Evolutionary conservation across 345 rosid species (phyloP).

Genomic region (Camelina sativa): DNA sequence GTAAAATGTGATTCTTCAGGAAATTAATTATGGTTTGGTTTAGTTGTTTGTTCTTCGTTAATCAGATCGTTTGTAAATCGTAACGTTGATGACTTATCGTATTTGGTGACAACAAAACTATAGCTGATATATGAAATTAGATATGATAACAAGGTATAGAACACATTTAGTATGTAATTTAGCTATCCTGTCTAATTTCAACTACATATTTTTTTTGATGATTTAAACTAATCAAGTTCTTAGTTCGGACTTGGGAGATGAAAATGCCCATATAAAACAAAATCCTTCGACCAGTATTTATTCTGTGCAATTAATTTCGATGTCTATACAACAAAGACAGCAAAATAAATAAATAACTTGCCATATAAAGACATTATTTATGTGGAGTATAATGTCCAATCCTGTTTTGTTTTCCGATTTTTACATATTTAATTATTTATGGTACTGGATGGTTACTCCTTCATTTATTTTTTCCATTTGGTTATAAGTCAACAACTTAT

Average conservation of each 20-base stretch:
- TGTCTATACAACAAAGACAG: not conserved
- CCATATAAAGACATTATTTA: constrained; percentile 23
- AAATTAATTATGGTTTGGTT: not conserved
- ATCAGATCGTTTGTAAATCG: too few relatives aligned
- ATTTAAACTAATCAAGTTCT: not conserved
- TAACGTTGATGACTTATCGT: too few relatives aligned
- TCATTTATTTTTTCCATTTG: constrained; percentile 16
- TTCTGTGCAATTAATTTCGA: not conserved
- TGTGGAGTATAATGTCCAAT: constrained; percentile 27
- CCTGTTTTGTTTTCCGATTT: constrained; percentile 16
- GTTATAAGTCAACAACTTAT: constrained; percentile 29
- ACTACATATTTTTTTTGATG: not conserved
- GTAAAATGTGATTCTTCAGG: not conserved
- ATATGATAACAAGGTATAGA: too few relatives aligned
- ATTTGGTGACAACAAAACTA: too few relatives aligned
- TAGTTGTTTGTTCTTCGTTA: not conserved
- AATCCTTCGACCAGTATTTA: not conserved
- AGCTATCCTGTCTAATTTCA: not conserved
- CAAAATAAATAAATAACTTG: not conserved
- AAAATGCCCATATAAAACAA: constrained; percentile 1
- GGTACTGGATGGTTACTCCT: not conserved
- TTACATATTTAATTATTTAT: constrained; percentile 25
- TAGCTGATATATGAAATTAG: too few relatives aligned
- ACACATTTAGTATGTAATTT: too few relatives aligned
- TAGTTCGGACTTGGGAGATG: not conserved